These are phyloP conservation scores for Mucor velutinosus DNA, from an alignment of 371 early-diverging fungal genomes.

Conservation along the genomic window DNA sequence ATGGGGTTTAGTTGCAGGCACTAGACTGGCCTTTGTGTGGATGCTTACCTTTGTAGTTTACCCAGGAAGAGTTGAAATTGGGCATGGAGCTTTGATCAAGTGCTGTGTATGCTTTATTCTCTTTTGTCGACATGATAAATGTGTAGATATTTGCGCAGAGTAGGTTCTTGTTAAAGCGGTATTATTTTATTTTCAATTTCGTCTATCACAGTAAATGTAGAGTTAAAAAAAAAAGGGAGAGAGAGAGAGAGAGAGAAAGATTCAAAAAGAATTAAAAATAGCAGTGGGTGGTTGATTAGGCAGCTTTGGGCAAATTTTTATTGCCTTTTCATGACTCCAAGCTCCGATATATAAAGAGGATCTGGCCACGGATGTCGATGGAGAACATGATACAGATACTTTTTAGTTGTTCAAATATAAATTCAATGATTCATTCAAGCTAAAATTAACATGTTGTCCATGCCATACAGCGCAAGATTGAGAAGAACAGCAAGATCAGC, in stretches of 20 bases:
- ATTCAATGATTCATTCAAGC: background rate
- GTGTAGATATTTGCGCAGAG: background rate
- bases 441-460: background rate
- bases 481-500: background rate
- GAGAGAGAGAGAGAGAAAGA: background rate
- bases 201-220: background rate
- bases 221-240: background rate
- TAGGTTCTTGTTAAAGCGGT: background rate
- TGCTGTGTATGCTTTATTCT: conserved; percentile 31
- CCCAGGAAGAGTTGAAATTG: conserved; percentile 73
- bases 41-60: conserved; percentile 64
- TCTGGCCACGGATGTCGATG: background rate
- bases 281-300: background rate
- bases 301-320: background rate
- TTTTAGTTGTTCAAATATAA: background rate
- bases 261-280: background rate
- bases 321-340: background rate
- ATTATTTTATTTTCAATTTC: background rate
- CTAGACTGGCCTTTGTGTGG: background rate
- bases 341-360: background rate
- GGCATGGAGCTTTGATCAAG: conserved; percentile 68
- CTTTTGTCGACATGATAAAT: conserved; percentile 11
- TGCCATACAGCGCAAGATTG: background rate
- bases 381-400: background rate
- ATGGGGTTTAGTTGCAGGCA: background rate